Evolutionary conservation across 805 yeast genomes (phyloP), one percentile per base, ranked within the genome.

Genomic region (Metschnikowia anglica): DNA sequence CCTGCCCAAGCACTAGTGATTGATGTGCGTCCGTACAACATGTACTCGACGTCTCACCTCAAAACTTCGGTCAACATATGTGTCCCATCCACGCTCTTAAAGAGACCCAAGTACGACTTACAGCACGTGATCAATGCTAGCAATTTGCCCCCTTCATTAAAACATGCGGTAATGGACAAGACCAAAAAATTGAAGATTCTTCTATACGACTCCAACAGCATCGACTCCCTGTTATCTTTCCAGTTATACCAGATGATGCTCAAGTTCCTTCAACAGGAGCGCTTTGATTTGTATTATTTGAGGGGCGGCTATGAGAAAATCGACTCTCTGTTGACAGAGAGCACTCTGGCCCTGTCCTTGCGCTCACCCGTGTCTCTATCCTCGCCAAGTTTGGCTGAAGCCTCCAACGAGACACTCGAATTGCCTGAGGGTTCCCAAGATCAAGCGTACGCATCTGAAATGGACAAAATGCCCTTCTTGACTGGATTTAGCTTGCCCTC

Each of bases 401-500:
- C 39, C 42, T 13, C 47, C 38, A 16, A 29, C 13, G 33, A 25
- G 8, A 25, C n/a, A 23, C 17, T 30, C 16, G 25, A 11, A 9
- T 35, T 31, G 8, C 24, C 31, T 16, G 31, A 35, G 12, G 17
- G 31, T 12, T 29, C 20, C n/a, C 32, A n/a, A 12, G 32, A 29
- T 10, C 23, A 15, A 10, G 20, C 15, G 11, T 20, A 21, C 1
- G 18, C 16, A 12, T 13, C 37, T 11, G 13, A 34, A 2, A 12
- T 36, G 7, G 54, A 43, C n/a, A 29, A 39, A 5, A 37, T 46
- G 33, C 54, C 55, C 8, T 53, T 47, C 21, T 53, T 72, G 18
- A 62, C 73, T 0, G 74, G 76, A 1, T 72, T 72, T 51, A 60
- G 68, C 9, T 54, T 72, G 20, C 77, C 77, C 3, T 59, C 71